phyloP scores from a whole-genome alignment of 176 grass and related monocot species.

The Themeda triandra region DNA sequence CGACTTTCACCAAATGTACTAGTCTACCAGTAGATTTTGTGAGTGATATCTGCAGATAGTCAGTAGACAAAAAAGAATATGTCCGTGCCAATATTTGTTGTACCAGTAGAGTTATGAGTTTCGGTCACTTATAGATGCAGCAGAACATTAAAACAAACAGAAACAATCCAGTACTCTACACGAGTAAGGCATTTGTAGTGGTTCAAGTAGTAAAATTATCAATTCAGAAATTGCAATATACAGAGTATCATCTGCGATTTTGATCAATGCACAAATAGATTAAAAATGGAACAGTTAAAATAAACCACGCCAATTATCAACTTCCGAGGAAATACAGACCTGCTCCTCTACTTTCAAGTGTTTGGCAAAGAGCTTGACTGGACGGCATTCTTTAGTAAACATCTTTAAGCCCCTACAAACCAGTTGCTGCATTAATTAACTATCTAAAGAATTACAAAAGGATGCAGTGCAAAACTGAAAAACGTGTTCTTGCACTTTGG shows the following conservation, averaged over 20 bases:
- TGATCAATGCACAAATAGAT: not conserved
- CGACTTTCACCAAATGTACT: not conserved
- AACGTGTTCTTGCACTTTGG: not conserved
- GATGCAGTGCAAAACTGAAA: not conserved
- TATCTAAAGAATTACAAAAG: not conserved
- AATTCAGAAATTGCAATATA: not conserved
- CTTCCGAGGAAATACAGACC: conserved; percentile 33
- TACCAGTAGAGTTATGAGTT: not conserved
- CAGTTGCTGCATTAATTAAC: not conserved
- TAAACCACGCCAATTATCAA: not conserved
- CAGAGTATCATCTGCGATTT: not conserved
- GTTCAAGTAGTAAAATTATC: not conserved
- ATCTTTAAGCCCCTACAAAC: conserved; percentile 73
- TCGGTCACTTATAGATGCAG: not conserved
- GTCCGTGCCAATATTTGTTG: not conserved
- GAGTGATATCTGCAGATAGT: conserved; percentile 1
- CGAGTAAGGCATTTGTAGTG: not conserved
- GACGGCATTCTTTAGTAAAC: conserved; percentile 71
- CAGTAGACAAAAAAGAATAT: not conserved
- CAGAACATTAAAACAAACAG: not conserved
- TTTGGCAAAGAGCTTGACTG: conserved; percentile 93
- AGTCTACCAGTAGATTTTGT: not conserved
- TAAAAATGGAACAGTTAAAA: not conserved
- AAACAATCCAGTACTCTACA: not conserved
- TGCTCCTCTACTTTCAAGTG: conserved; percentile 96